Evolutionary conservation across 495 filamentous ascomycete genomes (phyloP), one percentile per base, ranked within the genome.

Genomic region (Neurospora sp.): DNA sequence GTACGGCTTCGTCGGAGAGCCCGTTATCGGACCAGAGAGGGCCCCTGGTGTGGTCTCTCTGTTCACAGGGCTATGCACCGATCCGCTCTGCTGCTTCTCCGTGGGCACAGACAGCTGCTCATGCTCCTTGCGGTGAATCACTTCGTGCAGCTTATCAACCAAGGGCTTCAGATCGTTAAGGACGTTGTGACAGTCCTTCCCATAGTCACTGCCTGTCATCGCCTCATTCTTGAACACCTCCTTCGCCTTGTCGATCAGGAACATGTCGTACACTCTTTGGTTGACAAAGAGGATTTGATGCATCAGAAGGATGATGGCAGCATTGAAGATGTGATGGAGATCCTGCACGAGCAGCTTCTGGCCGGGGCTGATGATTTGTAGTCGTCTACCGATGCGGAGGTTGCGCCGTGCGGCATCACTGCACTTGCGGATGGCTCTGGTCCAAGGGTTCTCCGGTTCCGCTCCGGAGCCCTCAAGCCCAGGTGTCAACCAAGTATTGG

Each of bases 321-420:
- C 83, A 75, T 82, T 85, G 79, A 85, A 85, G 42, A 83, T 73
- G 70, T 81, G 77, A 76, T 85, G 84, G 69, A 83, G 77, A 18
- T 82, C 83, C 10, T 79, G 74, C 59, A 81, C 70, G 18, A 82
- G 75, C 10, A 83, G 76, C 68, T 76, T 78, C 38, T 72, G 69
- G 18, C 71, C 69, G 12, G 75, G 76, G 71, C 73, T 77, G 22
- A 76, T 72, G 38, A 70, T 75, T 6, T 75, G 76, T 45, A 79
- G 79, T 37, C 76, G 74, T 10, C 74, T 71, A 4, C 74, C 81
- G 3, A 85, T 79, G 3, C 73, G 72, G 10, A 82, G 75, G 61
- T 84, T 84, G 68, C 72, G 69, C 9, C 79, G 76, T 0, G 82
- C 82, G 2, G 79, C 77, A n/a, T 79, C 76, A 68, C 74, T 75